Conservation (phyloP, 768 basidiomycete species). For the Clitopilus hobsonii region DNA sequence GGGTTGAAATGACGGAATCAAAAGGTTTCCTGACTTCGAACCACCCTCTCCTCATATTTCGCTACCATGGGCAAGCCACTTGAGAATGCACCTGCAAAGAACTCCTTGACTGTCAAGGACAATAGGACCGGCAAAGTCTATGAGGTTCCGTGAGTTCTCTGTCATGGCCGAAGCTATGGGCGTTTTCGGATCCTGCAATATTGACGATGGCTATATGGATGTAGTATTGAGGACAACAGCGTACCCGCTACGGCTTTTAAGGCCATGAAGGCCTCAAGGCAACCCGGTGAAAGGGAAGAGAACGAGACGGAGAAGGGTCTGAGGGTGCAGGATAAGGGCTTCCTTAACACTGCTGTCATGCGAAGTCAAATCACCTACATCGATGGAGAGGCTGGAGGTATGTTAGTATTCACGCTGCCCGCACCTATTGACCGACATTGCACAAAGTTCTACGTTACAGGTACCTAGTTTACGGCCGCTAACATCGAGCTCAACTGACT, state of each 20-base stretch:
- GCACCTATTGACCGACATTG: not conserved
- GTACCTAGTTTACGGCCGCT: slow-evolving; percentile 25
- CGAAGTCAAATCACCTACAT: slow-evolving; percentile 84
- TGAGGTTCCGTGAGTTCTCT: slow-evolving; percentile 58
- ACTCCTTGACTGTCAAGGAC: slow-evolving; percentile 65
- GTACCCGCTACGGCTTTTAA: slow-evolving; percentile 82
- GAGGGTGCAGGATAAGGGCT: slow-evolving; percentile 75
- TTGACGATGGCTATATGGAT: slow-evolving; percentile 1
- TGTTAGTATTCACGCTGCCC: slow-evolving; percentile 12
- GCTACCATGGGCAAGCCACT: slow-evolving; percentile 13
- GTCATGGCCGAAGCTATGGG: not conserved
- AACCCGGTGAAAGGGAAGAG: slow-evolving; percentile 64
- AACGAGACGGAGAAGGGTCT: slow-evolving; percentile 82
- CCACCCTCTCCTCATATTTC: not conserved
- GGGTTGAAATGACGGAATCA: not conserved
- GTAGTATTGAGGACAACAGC: slow-evolving; percentile 76
- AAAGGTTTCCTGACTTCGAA: not conserved
- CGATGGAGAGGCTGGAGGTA: slow-evolving; percentile 82
- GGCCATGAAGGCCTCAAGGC: slow-evolving; percentile 54
- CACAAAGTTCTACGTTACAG: slow-evolving; percentile 64
- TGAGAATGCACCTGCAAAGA: slow-evolving; percentile 9
- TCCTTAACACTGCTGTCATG: slow-evolving; percentile 79
- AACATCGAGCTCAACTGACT: not conserved
- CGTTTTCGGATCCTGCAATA: not conserved
- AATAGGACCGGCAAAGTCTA: slow-evolving; percentile 83